Base-by-base conservation (phyloP, 306 rosid species). In the Prunus dulcis region DNA sequence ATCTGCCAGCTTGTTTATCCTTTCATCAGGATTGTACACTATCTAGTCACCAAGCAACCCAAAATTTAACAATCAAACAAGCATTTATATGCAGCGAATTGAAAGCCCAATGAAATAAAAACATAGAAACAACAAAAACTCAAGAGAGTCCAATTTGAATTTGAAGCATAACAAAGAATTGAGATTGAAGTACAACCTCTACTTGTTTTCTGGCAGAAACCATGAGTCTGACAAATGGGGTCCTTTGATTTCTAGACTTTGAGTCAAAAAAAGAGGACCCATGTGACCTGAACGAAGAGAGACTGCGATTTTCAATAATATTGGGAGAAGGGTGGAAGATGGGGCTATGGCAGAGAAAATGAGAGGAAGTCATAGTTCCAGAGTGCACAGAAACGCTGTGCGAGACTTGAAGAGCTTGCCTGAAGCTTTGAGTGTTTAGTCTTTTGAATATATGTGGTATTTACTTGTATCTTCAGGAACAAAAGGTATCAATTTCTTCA, bases 1-100 rank as follows among this genome's bases (percentile, higher is more conserved):
- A 85, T 90, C 96, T 61, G 96, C 98, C 72, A 89, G 82, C 82
- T 83, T 89, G 91, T 89, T 95, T 64, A 92, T 72, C 87, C 93
- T 89, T 88, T 79, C 90, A 74, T 95, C 97, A 82, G 88, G 92
- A 79, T 92, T 84, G 82, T 89, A 92, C 53, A 80, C 91, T 81
- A 94, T 72, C 97, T 93, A 84, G 79, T 66, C 80, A 76, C 68
- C 62, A 78, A 60, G 38, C 67, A 79, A 75, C 47, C 49, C n/a
- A 50, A 43, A 60, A 23, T 22, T 50, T 2, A 49, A 38, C 28
- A 1, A 68, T 6, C 41, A n/a, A 17, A 38, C 14, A 7, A 15
- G 22, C 22, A 23, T n/a, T 56, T n/a, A 56, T 56, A n/a, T 2
- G 9, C 7, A 27, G n/a, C 22, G 25, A 46, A 72, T 4, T 50